Percentiles rank a stretch among this genome's conserved stretches.
These are phyloP conservation scores for Lachancea dasiensis DNA, from an alignment of 805 yeast genomes.

Conservation along the genomic window DNA sequence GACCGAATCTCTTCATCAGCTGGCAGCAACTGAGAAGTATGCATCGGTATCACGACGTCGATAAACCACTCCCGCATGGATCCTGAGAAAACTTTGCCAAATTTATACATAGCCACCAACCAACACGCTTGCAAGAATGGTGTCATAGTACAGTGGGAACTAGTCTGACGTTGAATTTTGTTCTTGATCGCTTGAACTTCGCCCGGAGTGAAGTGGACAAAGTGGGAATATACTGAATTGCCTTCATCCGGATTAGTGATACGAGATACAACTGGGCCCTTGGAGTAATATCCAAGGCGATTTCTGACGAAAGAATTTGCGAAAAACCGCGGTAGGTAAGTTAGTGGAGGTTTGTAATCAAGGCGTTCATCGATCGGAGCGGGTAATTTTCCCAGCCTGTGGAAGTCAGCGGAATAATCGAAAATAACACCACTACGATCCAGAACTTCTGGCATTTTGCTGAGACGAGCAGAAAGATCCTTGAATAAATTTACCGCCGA, in stretches of 20 bases:
- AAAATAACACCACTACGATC: slow-evolving; percentile 5
- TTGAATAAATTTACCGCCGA: slow-evolving; percentile 20
- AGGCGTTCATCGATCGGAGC: slow-evolving; percentile 22
- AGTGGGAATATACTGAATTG: slow-evolving; percentile 12
- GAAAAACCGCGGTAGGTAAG: slow-evolving; percentile 14
- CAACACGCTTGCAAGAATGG: slow-evolving; percentile 24
- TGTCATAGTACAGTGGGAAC: slow-evolving; percentile 17
- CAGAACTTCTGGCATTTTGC: background rate
- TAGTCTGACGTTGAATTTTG: slow-evolving; percentile 9
- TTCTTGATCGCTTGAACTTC: slow-evolving; percentile 12
- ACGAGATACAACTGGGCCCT: slow-evolving; percentile 9
- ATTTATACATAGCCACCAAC: slow-evolving; percentile 16
- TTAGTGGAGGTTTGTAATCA: slow-evolving; percentile 16
- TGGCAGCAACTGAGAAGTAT: slow-evolving; percentile 18
- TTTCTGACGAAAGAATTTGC: slow-evolving; percentile 11
- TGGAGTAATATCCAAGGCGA: slow-evolving; percentile 14
- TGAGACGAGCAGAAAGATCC: slow-evolving; percentile 14
- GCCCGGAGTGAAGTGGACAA: slow-evolving; percentile 12
- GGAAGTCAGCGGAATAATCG: slow-evolving; percentile 16
- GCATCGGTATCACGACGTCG: slow-evolving; percentile 18
- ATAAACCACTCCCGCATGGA: slow-evolving; percentile 18
- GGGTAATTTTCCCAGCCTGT: slow-evolving; percentile 15
- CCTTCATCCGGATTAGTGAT: slow-evolving; percentile 3
- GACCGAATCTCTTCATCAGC: slow-evolving; percentile 13
- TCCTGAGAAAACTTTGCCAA: slow-evolving; percentile 15